Evolutionary conservation across 2,329 filamentous ascomycete species (phyloP).

Genomic region (Phaeosphaeria sp.): DNA sequence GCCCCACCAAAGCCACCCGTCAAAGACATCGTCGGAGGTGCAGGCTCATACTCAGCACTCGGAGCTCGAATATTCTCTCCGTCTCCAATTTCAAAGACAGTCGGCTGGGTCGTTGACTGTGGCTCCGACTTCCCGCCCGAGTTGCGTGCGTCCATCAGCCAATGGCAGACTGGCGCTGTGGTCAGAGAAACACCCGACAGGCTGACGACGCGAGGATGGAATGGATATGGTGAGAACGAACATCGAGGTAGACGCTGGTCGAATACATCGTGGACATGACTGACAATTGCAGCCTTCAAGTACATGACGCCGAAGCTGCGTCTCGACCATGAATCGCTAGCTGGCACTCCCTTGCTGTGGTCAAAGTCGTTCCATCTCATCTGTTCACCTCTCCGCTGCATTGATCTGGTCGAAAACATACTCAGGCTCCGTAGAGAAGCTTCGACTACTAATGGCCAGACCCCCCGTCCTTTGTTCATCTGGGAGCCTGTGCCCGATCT

Average conservation of each 20-base stretch:
- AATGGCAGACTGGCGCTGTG: slow-evolving; percentile 78
- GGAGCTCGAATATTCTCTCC: slow-evolving; percentile 90
- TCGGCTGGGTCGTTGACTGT: slow-evolving; percentile 91
- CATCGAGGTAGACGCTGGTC: slow-evolving; percentile 59
- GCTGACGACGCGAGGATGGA: slow-evolving; percentile 89
- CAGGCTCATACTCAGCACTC: slow-evolving; percentile 83
- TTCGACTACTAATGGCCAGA: slow-evolving; percentile 10
- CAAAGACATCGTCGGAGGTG: slow-evolving; percentile 83
- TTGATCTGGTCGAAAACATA: slow-evolving; percentile 77
- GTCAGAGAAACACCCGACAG: slow-evolving; percentile 71
- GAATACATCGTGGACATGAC: background rate
- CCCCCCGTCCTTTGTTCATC: slow-evolving; percentile 71
- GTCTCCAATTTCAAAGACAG: slow-evolving; percentile 64
- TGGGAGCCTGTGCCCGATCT: slow-evolving; percentile 96
- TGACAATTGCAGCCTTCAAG: slow-evolving; percentile 67
- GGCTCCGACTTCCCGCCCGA: slow-evolving; percentile 83
- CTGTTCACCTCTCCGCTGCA: slow-evolving; percentile 79
- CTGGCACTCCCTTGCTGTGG: slow-evolving; percentile 67
- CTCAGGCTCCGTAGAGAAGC: slow-evolving; percentile 57
- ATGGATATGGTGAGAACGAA: slow-evolving; percentile 78
- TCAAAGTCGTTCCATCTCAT: slow-evolving; percentile 87
- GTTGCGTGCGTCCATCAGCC: slow-evolving; percentile 68
- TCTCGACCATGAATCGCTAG: slow-evolving; percentile 74
- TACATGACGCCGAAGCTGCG: slow-evolving; percentile 88
- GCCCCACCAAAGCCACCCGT: slow-evolving; percentile 72